phyloP scores from a whole-genome alignment of 1,284 basidiomycete species.

The Pholiota adiposa region DNA sequence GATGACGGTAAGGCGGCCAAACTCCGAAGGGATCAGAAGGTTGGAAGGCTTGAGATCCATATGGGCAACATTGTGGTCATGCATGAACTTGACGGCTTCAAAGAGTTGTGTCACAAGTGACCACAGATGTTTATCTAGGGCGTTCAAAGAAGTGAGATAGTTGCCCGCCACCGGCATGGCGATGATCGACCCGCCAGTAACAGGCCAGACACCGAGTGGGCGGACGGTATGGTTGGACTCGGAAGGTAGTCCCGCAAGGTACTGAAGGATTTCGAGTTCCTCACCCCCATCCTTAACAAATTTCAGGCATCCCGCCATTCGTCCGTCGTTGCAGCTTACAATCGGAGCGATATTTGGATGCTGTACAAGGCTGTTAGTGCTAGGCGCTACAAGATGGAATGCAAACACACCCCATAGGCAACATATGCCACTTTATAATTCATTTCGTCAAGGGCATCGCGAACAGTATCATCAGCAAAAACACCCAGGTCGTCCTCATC shows the following conservation, averaged over 20 bases:
- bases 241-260: background rate
- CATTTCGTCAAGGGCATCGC: background rate
- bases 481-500: constrained; percentile 3
- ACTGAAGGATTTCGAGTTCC: constrained; percentile 1
- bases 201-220: background rate
- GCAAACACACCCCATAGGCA: background rate
- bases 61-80: constrained; percentile 8
- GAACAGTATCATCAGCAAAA: background rate
- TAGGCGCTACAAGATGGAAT: background rate
- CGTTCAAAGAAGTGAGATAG: background rate
- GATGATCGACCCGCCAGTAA: constrained; percentile 3
- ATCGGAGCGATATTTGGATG: background rate
- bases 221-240: constrained; percentile 9
- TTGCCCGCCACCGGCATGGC: constrained; percentile 6
- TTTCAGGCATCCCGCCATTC: constrained; percentile 1
- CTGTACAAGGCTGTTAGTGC: background rate
- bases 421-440: background rate
- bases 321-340: background rate
- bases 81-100: constrained; percentile 9
- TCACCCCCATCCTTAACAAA: background rate
- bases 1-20: constrained; percentile 2
- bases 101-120: constrained; percentile 7
- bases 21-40: constrained; percentile 3
- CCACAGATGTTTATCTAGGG: constrained; percentile 6
- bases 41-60: constrained; percentile 7